Evolutionary conservation across 257 asterid species (phyloP).

Genomic region (Jasminum sambac): DNA sequence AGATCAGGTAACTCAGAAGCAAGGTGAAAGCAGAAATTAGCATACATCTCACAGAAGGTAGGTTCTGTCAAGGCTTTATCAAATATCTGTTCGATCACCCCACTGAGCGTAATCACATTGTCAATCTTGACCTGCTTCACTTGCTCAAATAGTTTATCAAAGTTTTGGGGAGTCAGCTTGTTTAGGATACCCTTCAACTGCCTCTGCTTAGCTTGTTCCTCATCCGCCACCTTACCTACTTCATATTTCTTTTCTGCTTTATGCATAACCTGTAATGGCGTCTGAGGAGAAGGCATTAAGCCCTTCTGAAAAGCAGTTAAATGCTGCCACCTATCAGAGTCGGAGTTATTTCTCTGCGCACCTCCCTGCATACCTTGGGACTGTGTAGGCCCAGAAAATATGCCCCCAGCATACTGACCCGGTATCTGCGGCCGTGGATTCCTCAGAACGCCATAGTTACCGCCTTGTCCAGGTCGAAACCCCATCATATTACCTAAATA

Average conservation of each 20-base stretch:
- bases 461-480: slow-evolving; percentile 25
- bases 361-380: slow-evolving; percentile 16
- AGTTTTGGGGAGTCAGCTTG: slow-evolving; percentile 44
- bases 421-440: slow-evolving; percentile 22
- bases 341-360: slow-evolving; percentile 20
- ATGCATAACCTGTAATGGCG: slow-evolving; percentile 34
- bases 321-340: slow-evolving; percentile 27
- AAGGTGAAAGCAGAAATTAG: slow-evolving; percentile 34
- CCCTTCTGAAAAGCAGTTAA: slow-evolving; percentile 19
- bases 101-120: slow-evolving; percentile 29
- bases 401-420: slow-evolving; percentile 16
- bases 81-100: slow-evolving; percentile 38
- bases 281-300: slow-evolving; percentile 20
- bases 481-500: slow-evolving; percentile 14
- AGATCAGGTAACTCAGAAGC: slow-evolving; percentile 33
- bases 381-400: slow-evolving; percentile 5
- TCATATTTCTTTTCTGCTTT: slow-evolving; percentile 38
- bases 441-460: slow-evolving; percentile 24
- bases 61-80: slow-evolving; percentile 46
- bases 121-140: slow-evolving; percentile 36
- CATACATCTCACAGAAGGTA: slow-evolving; percentile 42
- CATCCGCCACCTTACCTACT: slow-evolving; percentile 31
- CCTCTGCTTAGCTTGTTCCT: slow-evolving; percentile 40
- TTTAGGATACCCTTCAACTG: slow-evolving; percentile 38
- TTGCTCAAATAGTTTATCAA: slow-evolving; percentile 41